Evolutionary conservation across 345 rosid genomes (phyloP).

Genomic region (Salix exigua): DNA sequence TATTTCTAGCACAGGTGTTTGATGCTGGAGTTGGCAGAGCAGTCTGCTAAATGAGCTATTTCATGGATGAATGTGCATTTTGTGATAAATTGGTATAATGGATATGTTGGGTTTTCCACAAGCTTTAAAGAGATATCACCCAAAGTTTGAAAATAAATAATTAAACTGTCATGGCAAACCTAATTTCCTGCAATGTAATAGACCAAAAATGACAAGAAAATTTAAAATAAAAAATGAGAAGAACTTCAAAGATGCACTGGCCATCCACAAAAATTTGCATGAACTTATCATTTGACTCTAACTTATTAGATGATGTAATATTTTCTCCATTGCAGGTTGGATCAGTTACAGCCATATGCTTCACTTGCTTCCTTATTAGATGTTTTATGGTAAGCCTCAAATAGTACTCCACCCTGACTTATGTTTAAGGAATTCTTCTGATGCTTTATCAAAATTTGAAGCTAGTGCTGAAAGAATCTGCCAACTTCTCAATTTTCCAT

Average conservation of each 20-base stretch:
- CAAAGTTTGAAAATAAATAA: neutral
- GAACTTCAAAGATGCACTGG: neutral
- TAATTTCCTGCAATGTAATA: neutral
- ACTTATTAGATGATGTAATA: slow-evolving; percentile 9
- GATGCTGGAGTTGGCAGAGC: neutral
- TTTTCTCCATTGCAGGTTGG: slow-evolving; percentile 67
- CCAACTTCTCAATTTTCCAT: neutral
- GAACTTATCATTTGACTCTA: neutral
- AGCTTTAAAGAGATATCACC: neutral
- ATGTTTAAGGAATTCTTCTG: neutral
- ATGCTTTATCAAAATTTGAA: neutral
- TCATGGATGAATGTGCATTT: neutral
- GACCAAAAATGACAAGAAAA: neutral
- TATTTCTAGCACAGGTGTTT: neutral
- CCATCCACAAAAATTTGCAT: neutral
- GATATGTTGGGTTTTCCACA: neutral
- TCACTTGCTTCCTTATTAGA: slow-evolving; percentile 91
- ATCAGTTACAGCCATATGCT: slow-evolving; percentile 94
- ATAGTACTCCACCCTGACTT: neutral
- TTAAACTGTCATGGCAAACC: neutral
- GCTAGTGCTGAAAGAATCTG: neutral
- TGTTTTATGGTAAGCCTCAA: slow-evolving; percentile 66
- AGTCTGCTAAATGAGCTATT: neutral
- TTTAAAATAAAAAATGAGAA: neutral
- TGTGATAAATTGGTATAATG: neutral